Base-by-base conservation (phyloP, 2,329 filamentous ascomycete species). In the Beauveria medogensis region DNA sequence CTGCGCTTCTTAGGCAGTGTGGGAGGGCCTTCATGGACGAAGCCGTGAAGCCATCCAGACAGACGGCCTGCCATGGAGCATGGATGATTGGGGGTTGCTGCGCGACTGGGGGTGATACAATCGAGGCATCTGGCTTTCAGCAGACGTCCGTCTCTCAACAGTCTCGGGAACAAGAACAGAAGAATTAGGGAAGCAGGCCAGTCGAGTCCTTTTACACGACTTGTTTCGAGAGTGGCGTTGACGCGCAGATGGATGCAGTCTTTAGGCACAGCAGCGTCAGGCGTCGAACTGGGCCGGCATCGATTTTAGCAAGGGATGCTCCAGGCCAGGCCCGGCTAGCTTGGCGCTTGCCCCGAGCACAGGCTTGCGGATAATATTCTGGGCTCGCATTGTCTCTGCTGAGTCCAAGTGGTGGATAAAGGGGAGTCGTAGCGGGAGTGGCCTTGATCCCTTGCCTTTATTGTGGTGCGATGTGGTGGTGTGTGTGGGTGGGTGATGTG, bases 31-130 rank as follows among this genome's bases (percentile, higher is more conserved):
- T 60, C 58, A n/a, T 47, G 54, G 30, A 54, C 50, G n/a, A 60
- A 47, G 50, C 58, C 58, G 57, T 59, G 48, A 41, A 59, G 40
- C 57, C 57, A 59, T 44, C 57, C 57, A 7, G 57, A 46, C 3
- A 59, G 37, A 22, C 46, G 48, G 48, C 37, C 16, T 34, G 57
- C 57, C 57, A 59, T 59, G 37, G 57, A 22, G 48, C 37, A 53
- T 16, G 34, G 34, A n/a, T 26, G 43, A 30, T 40, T 8, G 20
- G 28, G 30, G 43, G 20, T 24, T 40, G 43, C 55, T 34, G 26
- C 18, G 28, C 30, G 55, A 40, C 22, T 24, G 44, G 30, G 28
- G 43, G 14, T n/a, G 16, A 14, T 3, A 18, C 18, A 47, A 24
- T 26, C 28, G 44, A 48, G 55, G 30, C 55, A 57, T 57, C 20